Conservation (phyloP, 2,329 filamentous ascomycete species). For the Blastomyces silverae region DNA sequence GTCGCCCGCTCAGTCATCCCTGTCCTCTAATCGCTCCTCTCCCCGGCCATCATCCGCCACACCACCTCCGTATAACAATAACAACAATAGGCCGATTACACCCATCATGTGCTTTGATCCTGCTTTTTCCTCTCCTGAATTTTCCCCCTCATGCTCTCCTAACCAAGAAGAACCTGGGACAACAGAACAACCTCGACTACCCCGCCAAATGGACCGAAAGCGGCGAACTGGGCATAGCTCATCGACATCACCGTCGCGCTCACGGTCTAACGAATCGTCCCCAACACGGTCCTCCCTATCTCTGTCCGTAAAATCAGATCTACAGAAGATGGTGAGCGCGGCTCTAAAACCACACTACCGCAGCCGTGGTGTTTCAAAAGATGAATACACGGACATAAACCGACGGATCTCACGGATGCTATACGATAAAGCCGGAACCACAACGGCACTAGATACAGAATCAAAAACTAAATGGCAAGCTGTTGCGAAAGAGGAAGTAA, state of each 20-base stretch:
- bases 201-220: constrained; percentile 18
- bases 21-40: constrained; percentile 53
- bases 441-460: constrained; percentile 53
- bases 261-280: constrained; percentile 58
- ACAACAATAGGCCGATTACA: constrained; percentile 57
- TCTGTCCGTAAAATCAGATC: constrained; percentile 75
- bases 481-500: constrained; percentile 71
- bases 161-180: constrained; percentile 27
- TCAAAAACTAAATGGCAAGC: constrained; percentile 65
- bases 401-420: constrained; percentile 79
- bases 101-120: constrained; percentile 67
- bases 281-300: constrained; percentile 62
- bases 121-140: constrained; percentile 66
- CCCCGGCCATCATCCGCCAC: constrained; percentile 61
- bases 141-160: constrained; percentile 57
- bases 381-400: constrained; percentile 90
- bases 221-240: constrained; percentile 27
- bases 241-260: constrained; percentile 41
- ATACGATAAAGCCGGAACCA: constrained; percentile 59
- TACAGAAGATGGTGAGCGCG: constrained; percentile 79
- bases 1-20: constrained; percentile 41
- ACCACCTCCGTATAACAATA: constrained; percentile 56
- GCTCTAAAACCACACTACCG: constrained; percentile 78
- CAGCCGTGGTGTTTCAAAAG: constrained; percentile 69
- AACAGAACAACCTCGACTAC: constrained; percentile 17